Evolutionary conservation across 306 rosid species (phyloP), one percentile per base, ranked within the genome.

Genomic region (Mucuna pruriens): DNA sequence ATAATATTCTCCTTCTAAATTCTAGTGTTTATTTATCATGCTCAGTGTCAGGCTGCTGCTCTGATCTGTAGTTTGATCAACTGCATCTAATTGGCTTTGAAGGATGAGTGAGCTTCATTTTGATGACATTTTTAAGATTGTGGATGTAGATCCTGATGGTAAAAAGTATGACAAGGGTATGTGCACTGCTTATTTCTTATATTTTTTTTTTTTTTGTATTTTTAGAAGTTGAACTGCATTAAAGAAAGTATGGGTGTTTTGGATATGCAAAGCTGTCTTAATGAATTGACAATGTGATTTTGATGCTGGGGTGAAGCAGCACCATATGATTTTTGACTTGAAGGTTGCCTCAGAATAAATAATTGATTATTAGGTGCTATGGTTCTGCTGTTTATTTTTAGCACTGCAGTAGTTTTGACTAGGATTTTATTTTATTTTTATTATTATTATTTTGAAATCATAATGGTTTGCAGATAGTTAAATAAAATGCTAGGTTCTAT

Each of bases 121-220:
- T 54, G 91, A 95, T 79, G 99, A 95, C 44, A 66, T 91, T 65
- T 90, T 95, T 63, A 90, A 86, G 90, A 77, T 91, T 26, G 89
- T 74, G 36, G 69, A 80, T 44, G 5, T 95, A 76, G 87, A 93
- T 76, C 99, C 98, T 1, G 97, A 95, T 75, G 99, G 99, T 40
- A 90, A 89, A 86, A 93, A 89, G 85, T 95, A 90, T 73, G 99
- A 93, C 54, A 93, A 86, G 49, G 98, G 99, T 93, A 83, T 57
- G 83, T 20, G 9, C 15, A 64, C 29, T 70, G 25, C 69, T 12
- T 36, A 9, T 54, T 72, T 51, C 8, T 73, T 51, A 7, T 36
- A 31, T 0, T 49, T 0, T 3, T 51, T 26, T 26, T 16, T 16
- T 10, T 39, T 51, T 74, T 60, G 3, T 10, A 2, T 51, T 74